phyloP scores from a whole-genome alignment of 2,329 filamentous ascomycete genomes.

The Harringtonia lauricola region DNA sequence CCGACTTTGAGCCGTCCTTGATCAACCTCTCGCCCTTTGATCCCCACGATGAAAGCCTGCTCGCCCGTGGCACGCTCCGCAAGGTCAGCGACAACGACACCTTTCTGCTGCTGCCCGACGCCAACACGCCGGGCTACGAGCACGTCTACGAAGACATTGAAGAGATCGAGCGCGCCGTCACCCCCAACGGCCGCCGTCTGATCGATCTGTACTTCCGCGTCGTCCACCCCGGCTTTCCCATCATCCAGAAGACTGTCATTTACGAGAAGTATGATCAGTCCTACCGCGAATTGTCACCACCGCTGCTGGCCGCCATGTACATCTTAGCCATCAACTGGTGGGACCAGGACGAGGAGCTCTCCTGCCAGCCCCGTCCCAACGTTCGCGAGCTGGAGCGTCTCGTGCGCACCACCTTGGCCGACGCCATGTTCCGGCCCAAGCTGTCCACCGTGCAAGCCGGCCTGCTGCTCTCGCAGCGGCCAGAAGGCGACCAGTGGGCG shows the following conservation, averaged over 20 bases:
- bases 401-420: slow-evolving; percentile 29
- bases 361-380: slow-evolving; percentile 30
- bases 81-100: slow-evolving; percentile 70
- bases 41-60: slow-evolving; percentile 67
- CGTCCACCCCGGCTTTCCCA: slow-evolving; percentile 46
- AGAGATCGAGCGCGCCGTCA: slow-evolving; percentile 56
- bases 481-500: slow-evolving; percentile 33
- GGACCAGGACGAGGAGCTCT: slow-evolving; percentile 43
- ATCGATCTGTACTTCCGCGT: slow-evolving; percentile 58
- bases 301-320: slow-evolving; percentile 49
- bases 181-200: slow-evolving; percentile 50
- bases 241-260: slow-evolving; percentile 50
- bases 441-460: slow-evolving; percentile 44
- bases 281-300: slow-evolving; percentile 46
- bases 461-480: slow-evolving; percentile 38
- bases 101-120: slow-evolving; percentile 70
- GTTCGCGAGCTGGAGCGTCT: slow-evolving; percentile 22
- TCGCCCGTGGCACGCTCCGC: slow-evolving; percentile 57
- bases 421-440: slow-evolving; percentile 39
- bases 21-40: slow-evolving; percentile 74
- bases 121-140: slow-evolving; percentile 59
- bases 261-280: slow-evolving; percentile 48
- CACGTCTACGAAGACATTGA: slow-evolving; percentile 58
- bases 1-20: slow-evolving; percentile 73
- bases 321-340: slow-evolving; percentile 52